Percentiles rank a stretch among this genome's conserved stretches.
Evolutionary conservation across 2,329 filamentous ascomycete genomes (phyloP).

Genomic region (Daldinia sp.): DNA sequence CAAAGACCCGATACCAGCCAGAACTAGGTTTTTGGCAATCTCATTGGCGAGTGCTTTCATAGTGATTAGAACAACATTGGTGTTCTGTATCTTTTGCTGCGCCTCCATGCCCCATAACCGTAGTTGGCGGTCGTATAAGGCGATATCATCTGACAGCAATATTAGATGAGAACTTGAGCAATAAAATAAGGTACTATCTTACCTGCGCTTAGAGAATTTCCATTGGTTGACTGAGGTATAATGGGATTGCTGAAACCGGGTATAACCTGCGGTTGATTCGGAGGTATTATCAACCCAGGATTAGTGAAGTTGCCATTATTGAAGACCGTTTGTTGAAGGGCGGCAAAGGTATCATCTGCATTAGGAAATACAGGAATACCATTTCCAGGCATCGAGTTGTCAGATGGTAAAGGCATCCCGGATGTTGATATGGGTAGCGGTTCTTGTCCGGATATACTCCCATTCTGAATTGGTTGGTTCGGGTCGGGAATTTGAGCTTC

Average conservation of each 20-base stretch:
- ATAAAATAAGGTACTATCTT: constrained; percentile 25
- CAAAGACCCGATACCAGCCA: constrained; percentile 90
- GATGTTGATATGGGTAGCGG: constrained; percentile 20
- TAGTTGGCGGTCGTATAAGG: constrained; percentile 96
- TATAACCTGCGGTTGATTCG: constrained; percentile 33
- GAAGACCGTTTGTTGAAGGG: constrained; percentile 37
- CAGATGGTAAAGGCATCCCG: constrained; percentile 22
- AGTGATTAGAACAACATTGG: constrained; percentile 89
- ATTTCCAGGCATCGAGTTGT: constrained; percentile 29
- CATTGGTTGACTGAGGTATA: constrained; percentile 39
- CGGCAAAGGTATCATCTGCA: constrained; percentile 35
- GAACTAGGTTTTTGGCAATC: constrained; percentile 95
- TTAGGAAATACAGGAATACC: constrained; percentile 34
- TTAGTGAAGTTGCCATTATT: constrained; percentile 42
- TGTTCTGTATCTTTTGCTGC: constrained; percentile 89
- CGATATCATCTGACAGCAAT: constrained; percentile 81
- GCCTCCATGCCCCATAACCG: constrained; percentile 96
- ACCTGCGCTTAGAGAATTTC: constrained; percentile 54
- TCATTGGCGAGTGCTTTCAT: constrained; percentile 92
- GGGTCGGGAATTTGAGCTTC: constrained; percentile 22
- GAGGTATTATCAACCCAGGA: constrained; percentile 36
- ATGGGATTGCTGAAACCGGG: constrained; percentile 21
- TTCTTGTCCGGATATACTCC: constrained; percentile 28
- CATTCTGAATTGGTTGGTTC: constrained; percentile 26
- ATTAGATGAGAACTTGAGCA: constrained; percentile 30